phyloP scores from a whole-genome alignment of 768 basidiomycete genomes.

The Dacryopinax primogenitus region DNA sequence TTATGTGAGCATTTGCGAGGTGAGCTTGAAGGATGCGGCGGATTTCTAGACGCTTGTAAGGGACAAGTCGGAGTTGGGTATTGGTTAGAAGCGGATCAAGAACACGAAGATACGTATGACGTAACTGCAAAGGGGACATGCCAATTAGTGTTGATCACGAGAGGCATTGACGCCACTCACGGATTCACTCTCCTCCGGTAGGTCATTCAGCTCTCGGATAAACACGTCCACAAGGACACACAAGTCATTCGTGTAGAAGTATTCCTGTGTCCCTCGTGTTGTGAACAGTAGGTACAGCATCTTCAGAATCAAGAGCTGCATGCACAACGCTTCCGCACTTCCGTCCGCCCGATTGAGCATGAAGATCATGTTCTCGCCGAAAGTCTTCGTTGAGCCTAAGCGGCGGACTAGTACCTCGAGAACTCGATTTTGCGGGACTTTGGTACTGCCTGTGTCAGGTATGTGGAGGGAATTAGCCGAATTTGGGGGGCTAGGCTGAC shows the following conservation, averaged over 20 bases:
- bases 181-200: slow-evolving; percentile 89
- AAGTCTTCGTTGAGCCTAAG: slow-evolving; percentile 77
- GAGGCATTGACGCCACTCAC: slow-evolving; percentile 35
- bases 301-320: slow-evolving; percentile 89
- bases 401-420: slow-evolving; percentile 73
- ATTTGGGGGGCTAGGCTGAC: slow-evolving; percentile 12
- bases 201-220: slow-evolving; percentile 78
- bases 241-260: slow-evolving; percentile 96
- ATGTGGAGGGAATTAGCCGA: neutral
- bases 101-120: slow-evolving; percentile 94
- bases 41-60: slow-evolving; percentile 88
- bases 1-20: slow-evolving; percentile 56
- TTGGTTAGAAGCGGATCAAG: slow-evolving; percentile 88
- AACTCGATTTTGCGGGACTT: slow-evolving; percentile 49
- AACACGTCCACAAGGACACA: slow-evolving; percentile 96
- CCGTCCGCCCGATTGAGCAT: slow-evolving; percentile 92
- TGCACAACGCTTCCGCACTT: slow-evolving; percentile 81
- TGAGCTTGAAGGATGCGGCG: slow-evolving; percentile 69
- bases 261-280: slow-evolving; percentile 82
- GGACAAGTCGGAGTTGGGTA: slow-evolving; percentile 71
- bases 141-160: slow-evolving; percentile 6
- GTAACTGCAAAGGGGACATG: slow-evolving; percentile 59
- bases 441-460: slow-evolving; percentile 9
- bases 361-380: slow-evolving; percentile 97
- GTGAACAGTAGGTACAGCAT: slow-evolving; percentile 90